Evolutionary conservation across 129 eudicot genomes (phyloP).

Genomic region (Scalesia atractyloides): DNA sequence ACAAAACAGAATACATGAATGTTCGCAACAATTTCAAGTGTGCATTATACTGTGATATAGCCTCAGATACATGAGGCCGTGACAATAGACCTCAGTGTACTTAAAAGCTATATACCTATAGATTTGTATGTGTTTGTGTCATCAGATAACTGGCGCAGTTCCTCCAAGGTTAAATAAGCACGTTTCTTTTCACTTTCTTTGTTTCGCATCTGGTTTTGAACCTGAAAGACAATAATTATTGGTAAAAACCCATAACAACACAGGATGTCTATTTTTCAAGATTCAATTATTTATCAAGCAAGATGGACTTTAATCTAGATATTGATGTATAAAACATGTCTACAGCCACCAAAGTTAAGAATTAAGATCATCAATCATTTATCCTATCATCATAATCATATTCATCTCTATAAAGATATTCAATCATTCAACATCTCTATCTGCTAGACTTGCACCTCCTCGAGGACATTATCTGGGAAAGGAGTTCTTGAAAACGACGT

Average conservation of each 20-base stretch:
- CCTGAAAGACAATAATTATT: slow-evolving; percentile 40
- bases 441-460: too few relatives aligned
- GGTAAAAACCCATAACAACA: background rate
- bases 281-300: background rate
- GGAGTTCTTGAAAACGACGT: too few relatives aligned
- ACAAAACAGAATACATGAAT: slow-evolving; percentile 10
- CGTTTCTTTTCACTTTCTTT: slow-evolving; percentile 96
- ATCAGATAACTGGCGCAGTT: slow-evolving; percentile 72
- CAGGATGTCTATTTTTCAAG: background rate
- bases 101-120: slow-evolving; percentile 48
- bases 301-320: background rate
- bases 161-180: slow-evolving; percentile 92
- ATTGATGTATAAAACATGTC: background rate
- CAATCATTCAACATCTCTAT: background rate
- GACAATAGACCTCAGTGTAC: background rate
- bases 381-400: background rate
- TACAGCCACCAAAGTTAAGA: background rate
- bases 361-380: background rate
- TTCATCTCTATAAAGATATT: slow-evolving; percentile 1
- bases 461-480: too few relatives aligned
- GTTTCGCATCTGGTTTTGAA: slow-evolving; percentile 83
- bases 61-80: slow-evolving; percentile 3
- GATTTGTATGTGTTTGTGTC: slow-evolving; percentile 95
- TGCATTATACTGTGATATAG: background rate
- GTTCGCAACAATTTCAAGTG: slow-evolving; percentile 3